Conservation (phyloP, 441 rosid genomes). For the Jatropha multifida region DNA sequence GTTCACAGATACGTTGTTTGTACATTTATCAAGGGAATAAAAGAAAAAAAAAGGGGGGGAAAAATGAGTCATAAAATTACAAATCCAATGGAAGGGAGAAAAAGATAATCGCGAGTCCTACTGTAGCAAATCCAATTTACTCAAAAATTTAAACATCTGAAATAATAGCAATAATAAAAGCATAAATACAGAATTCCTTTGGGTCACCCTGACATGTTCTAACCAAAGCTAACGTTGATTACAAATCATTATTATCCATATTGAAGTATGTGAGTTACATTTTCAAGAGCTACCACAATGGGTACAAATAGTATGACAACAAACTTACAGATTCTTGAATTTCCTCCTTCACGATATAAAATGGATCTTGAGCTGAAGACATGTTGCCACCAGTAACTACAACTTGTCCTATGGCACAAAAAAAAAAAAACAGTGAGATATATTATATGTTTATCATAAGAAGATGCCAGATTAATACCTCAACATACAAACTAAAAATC, state of each 20-base stretch:
- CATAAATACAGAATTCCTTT: neutral
- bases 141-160: neutral
- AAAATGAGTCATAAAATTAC: neutral
- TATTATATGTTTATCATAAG: neutral
- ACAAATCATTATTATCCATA: neutral
- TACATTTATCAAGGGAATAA: no score
- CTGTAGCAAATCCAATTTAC: no score
- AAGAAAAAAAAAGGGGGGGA: neutral
- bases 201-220: neutral
- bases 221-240: neutral
- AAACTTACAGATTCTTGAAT: constrained; percentile 89
- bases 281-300: neutral
- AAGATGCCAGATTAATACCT: neutral
- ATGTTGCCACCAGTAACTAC: constrained; percentile 31
- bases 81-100: neutral
- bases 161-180: neutral
- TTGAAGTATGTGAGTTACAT: neutral
- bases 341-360: constrained; percentile 95
- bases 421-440: neutral
- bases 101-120: no score
- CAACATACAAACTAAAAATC: neutral
- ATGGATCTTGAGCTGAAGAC: constrained; percentile 98
- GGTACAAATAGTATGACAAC: neutral
- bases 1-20: no score
- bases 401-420: neutral